phyloP scores from a whole-genome alignment of 176 grass and related monocot species.

The Oryza meridionalis region DNA sequence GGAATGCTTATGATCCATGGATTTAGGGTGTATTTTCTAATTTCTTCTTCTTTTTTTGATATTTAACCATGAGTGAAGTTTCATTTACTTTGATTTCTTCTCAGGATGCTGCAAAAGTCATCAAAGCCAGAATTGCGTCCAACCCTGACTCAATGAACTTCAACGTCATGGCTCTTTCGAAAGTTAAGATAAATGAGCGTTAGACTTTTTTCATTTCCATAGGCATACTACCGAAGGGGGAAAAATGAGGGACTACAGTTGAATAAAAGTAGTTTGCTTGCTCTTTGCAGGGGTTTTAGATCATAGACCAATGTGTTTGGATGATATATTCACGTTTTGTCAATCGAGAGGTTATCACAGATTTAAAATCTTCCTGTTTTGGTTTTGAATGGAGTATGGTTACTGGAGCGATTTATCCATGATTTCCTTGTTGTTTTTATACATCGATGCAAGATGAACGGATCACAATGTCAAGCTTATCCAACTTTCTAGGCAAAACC shows the following conservation, averaged over 20 bases:
- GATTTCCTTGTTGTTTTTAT: background rate
- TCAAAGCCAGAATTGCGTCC: slow-evolving; percentile 63
- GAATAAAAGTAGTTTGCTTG: slow-evolving; percentile 11
- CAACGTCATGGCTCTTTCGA: slow-evolving; percentile 75
- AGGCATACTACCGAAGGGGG: background rate
- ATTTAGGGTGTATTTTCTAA: too few relatives aligned
- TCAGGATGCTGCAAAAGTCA: slow-evolving; percentile 72
- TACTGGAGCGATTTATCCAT: background rate
- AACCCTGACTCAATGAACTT: slow-evolving; percentile 77
- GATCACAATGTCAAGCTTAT: background rate
- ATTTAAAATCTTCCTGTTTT: background rate
- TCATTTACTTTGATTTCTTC: slow-evolving; percentile 12
- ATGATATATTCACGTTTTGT: background rate
- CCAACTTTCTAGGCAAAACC: background rate
- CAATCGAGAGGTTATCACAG: background rate
- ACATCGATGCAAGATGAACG: background rate
- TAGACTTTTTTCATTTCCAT: background rate
- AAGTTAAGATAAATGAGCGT: slow-evolving; percentile 20
- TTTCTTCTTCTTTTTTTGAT: too few relatives aligned
- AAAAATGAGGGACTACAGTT: background rate
- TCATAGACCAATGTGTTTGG: slow-evolving; percentile 4
- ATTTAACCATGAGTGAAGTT: too few relatives aligned
- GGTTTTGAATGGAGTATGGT: background rate
- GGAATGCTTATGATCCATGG: too few relatives aligned
- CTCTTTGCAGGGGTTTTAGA: background rate